Evolutionary conservation across 345 rosid genomes (phyloP).

Genomic region (Reutealis trisperma): DNA sequence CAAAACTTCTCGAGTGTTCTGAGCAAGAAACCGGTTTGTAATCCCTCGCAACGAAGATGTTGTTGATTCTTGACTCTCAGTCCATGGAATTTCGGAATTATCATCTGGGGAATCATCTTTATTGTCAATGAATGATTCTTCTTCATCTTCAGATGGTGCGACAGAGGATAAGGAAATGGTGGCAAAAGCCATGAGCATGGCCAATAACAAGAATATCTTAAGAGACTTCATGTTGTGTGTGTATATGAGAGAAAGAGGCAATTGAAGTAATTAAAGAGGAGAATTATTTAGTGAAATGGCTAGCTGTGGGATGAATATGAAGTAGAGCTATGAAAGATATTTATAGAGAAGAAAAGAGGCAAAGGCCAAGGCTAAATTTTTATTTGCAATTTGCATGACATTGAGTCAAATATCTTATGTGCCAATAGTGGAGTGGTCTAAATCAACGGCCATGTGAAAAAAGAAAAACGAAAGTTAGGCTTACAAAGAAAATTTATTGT

Average conservation of each 20-base stretch:
- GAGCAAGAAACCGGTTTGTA: conserved; percentile 25
- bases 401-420: neutral
- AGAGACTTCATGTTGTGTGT: conserved; percentile 15
- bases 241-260: neutral
- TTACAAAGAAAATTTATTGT: neutral
- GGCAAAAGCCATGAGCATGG: conserved; percentile 15
- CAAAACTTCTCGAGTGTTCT: conserved; percentile 7
- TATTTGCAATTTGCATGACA: neutral
- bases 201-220: conserved; percentile 3
- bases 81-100: neutral
- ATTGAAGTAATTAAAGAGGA: no score
- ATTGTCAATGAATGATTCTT: neutral
- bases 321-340: conserved; percentile 6
- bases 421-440: conserved; percentile 29
- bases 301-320: conserved; percentile 4
- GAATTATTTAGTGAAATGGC: no score
- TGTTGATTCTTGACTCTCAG: neutral
- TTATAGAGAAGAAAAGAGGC: conserved; percentile 10
- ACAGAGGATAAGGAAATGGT: conserved; percentile 10
- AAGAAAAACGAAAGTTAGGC: conserved; percentile 13
- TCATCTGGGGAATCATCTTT: neutral
- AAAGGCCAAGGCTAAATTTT: no score
- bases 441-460: conserved; percentile 8
- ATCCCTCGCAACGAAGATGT: conserved; percentile 19
- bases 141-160: neutral